Base-by-base conservation (phyloP, 495 filamentous ascomycete species). In the Gamarada debralockiae region DNA sequence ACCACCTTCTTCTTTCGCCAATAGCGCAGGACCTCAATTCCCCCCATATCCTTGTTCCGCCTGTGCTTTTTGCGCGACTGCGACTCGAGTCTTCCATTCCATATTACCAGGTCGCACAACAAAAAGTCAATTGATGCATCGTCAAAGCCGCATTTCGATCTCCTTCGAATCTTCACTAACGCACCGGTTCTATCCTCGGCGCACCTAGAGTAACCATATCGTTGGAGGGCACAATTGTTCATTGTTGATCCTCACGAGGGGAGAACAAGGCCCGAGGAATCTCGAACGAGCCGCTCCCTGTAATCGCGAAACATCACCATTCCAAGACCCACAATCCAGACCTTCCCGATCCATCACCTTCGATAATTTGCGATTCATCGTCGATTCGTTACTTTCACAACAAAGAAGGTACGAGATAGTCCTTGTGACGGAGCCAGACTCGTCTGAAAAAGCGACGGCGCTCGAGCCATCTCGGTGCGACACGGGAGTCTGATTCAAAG, bases 381-480 rank as follows among this genome's bases (percentile, higher is more conserved):
- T 49, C 52, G 23, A 2, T 18, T 18, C 45, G 6, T 29, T 23
- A 47, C 34, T 27, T 33, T 20, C 50, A 47, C 46, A 22, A 50
- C 21, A 33, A 41, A 24, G 45, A 56, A 18, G 41, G 25, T 12
- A n/a, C 34, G n/a, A 23, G n/a, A 15, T 33, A 36, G 44, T 57
- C 50, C 54, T 48, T 41, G 34, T 48, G 25, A 27, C 44, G 25
- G 7, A 44, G 24, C 49, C 51, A 23, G 51, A 54, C 50, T 58
- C 40, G 54, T 57, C 54, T 55, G 58, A 51, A 51, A n/a, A 23
- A 14, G 50, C 50, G 29, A 17, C 33, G 14, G 48, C 47, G 58
- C 59, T 54, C 54, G 54, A 61, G 47, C 55, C 54, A 55, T 24
- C 34, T 24, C 47, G 13, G 53, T 54, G 58, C 53, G 58, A 61